Conservation (phyloP, 805 yeast genomes). For the Sugiyamaella chiloensis region DNA sequence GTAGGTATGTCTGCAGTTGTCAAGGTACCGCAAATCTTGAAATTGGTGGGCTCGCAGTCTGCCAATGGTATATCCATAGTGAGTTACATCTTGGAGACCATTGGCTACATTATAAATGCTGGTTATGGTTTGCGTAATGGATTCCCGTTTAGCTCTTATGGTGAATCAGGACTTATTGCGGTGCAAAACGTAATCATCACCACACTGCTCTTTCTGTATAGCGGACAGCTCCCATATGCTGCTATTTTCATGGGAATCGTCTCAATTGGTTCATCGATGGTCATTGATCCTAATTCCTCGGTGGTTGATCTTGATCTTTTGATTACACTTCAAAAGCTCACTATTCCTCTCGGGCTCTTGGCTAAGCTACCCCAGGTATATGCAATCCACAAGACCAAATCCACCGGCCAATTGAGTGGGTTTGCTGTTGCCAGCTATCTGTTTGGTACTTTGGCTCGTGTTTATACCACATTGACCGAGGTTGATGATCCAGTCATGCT, state of each 20-base stretch:
- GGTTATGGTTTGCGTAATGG: conserved; percentile 38
- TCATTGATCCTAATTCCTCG: conserved; percentile 25
- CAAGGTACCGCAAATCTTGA: conserved; percentile 42
- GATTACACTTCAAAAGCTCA: conserved; percentile 30
- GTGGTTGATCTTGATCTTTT: conserved; percentile 28
- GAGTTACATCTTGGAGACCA: conserved; percentile 36
- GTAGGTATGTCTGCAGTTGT: conserved; percentile 38
- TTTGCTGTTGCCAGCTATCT: conserved; percentile 38
- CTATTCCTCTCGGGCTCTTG: conserved; percentile 37
- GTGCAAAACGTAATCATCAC: conserved; percentile 38
- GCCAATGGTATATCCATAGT: conserved; percentile 38
- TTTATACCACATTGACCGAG: conserved; percentile 39
- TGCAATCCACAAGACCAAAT: conserved; percentile 33
- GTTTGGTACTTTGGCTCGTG: conserved; percentile 39
- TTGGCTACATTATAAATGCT: conserved; percentile 34
- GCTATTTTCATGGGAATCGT: conserved; percentile 25
- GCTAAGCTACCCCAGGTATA: conserved; percentile 41
- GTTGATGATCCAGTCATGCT: conserved; percentile 37
- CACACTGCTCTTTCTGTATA: conserved; percentile 30
- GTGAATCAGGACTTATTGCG: conserved; percentile 38
- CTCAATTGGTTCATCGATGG: conserved; percentile 19
- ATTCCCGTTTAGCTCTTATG: conserved; percentile 39
- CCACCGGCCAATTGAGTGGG: conserved; percentile 41
- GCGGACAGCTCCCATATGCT: conserved; percentile 19
- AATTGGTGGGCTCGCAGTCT: conserved; percentile 33